Conservation (phyloP, 306 rosid genomes). For the Quercus berberidifolia region DNA sequence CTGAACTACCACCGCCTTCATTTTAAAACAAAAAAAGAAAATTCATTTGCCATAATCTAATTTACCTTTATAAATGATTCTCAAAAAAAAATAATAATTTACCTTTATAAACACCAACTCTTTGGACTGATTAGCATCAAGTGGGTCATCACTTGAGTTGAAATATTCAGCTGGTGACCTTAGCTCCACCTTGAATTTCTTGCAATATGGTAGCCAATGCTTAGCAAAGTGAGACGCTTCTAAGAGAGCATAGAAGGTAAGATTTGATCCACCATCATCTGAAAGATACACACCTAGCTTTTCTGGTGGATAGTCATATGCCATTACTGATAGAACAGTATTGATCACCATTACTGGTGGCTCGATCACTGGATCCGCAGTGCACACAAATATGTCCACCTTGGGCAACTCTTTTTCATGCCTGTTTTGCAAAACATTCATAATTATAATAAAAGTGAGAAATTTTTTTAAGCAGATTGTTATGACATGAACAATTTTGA, state of each 20-base stretch:
- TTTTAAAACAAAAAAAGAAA: too few species aligned
- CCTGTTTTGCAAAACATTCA: conserved; percentile 25
- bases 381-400: conserved; percentile 84
- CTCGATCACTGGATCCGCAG: conserved; percentile 72
- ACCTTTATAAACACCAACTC: conserved; percentile 36
- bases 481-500: too few species aligned
- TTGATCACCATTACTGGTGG: conserved; percentile 75
- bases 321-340: conserved; percentile 76
- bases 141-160: not conserved
- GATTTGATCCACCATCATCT: conserved; percentile 66
- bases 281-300: conserved; percentile 76
- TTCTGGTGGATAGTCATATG: conserved; percentile 67
- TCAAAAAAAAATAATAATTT: too few species aligned
- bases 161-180: conserved; percentile 81
- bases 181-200: conserved; percentile 57
- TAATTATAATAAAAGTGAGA: too few species aligned
- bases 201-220: conserved; percentile 85
- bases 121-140: not conserved
- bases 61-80: not conserved
- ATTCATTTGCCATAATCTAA: too few species aligned
- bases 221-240: conserved; percentile 69
- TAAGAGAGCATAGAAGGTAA: conserved; percentile 59
- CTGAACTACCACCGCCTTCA: too few species aligned
- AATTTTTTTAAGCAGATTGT: too few species aligned
- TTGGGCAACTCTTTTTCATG: conserved; percentile 46